A percentile compares a stretch with the other conserved stretches of the same genome.
Conservation (phyloP, 2,329 filamentous ascomycete species). For the Myriosclerotinia duriaeana region DNA sequence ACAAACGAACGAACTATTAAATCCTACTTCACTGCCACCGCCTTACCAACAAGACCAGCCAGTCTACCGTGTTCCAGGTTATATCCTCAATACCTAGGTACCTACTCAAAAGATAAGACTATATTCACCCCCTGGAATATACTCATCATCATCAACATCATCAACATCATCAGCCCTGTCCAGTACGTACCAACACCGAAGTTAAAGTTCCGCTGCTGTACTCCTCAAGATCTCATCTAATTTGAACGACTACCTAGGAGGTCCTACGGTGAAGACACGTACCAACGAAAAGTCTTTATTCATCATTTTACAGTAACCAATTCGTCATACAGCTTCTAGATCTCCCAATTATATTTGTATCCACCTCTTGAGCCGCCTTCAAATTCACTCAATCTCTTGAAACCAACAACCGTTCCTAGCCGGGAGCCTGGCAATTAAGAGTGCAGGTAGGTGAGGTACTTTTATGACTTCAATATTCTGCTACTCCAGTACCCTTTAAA, state of each 20-base stretch:
- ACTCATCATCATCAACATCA: background rate
- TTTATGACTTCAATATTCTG: background rate
- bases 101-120: conserved; percentile 8
- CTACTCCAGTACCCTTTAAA: background rate
- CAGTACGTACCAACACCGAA: background rate
- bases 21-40: background rate
- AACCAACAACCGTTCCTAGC: conserved; percentile 19
- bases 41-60: background rate
- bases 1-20: background rate
- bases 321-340: conserved; percentile 7
- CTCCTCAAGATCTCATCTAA: conserved; percentile 14
- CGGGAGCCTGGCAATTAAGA: background rate
- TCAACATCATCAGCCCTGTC: conserved; percentile 9
- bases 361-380: conserved; percentile 15
- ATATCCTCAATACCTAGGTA: background rate
- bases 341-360: background rate
- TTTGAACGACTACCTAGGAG: background rate
- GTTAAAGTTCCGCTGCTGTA: conserved; percentile 7
- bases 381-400: conserved; percentile 3
- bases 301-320: background rate
- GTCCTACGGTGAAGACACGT: conserved; percentile 1
- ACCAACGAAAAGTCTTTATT: background rate
- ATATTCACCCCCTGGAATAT: conserved; percentile 3
- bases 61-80: background rate
- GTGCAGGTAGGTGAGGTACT: background rate